A percentile compares a stretch with the other conserved stretches of the same genome.
phyloP scores from a whole-genome alignment of 805 yeast genomes.

The Candida stauntonica region DNA sequence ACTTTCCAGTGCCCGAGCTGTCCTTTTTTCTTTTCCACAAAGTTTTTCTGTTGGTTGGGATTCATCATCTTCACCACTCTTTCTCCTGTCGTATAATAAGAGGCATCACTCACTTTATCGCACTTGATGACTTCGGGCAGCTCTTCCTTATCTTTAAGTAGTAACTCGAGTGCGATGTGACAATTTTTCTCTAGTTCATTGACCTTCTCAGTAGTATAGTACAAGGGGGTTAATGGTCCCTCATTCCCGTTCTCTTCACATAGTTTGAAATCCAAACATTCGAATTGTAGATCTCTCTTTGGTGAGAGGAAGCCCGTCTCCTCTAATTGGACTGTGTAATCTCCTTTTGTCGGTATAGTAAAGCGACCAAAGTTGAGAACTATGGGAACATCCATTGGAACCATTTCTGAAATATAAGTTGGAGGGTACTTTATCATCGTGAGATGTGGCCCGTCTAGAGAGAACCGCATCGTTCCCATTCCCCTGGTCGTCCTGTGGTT shows the following conservation, averaged over 20 bases:
- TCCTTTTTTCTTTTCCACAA: slow-evolving; percentile 1
- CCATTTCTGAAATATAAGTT: slow-evolving; percentile 48
- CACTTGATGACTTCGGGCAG: background rate
- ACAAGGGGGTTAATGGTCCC: too few relatives aligned
- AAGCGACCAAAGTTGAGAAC: slow-evolving; percentile 50
- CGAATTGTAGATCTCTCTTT: slow-evolving; percentile 47
- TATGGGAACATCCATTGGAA: slow-evolving; percentile 49
- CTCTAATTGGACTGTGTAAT: slow-evolving; percentile 36
- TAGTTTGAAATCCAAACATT: slow-evolving; percentile 34
- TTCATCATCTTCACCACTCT: slow-evolving; percentile 14
- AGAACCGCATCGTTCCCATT: slow-evolving; percentile 44
- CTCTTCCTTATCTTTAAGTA: background rate
- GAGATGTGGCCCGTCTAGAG: background rate
- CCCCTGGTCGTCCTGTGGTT: slow-evolving; percentile 30
- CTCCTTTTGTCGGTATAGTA: slow-evolving; percentile 35
- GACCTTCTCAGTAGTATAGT: slow-evolving; percentile 7
- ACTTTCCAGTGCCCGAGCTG: slow-evolving; percentile 14
- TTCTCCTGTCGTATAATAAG: slow-evolving; percentile 3
- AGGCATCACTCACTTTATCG: background rate
- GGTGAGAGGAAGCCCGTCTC: slow-evolving; percentile 52
- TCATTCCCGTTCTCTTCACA: background rate
- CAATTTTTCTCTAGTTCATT: slow-evolving; percentile 3
- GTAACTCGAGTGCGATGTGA: slow-evolving; percentile 10
- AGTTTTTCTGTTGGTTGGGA: slow-evolving; percentile 8
- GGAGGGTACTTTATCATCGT: slow-evolving; percentile 43